Conservation (phyloP, 1,139 yeast species). For the Zygosaccharomyces sapae region DNA sequence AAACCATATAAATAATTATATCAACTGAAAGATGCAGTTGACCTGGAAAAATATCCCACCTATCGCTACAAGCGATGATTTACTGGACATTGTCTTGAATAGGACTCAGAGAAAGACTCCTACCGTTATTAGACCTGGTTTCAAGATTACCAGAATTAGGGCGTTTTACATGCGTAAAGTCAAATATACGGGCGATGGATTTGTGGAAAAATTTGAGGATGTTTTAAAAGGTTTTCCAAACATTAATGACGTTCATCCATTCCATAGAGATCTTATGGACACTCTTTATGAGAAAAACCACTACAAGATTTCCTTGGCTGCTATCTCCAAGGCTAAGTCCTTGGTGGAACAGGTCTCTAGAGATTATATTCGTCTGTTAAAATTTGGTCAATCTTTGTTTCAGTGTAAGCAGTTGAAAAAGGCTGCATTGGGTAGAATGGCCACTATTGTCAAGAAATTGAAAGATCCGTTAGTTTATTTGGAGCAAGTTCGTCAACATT, state of each 20-base stretch:
- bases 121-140: conserved; percentile 94
- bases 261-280: conserved; percentile 96
- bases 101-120: conserved; percentile 98
- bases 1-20: conserved; percentile 5
- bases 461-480: conserved; percentile 89
- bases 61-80: conserved; percentile 85
- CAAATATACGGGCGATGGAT: conserved; percentile 92
- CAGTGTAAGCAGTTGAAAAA: conserved; percentile 98
- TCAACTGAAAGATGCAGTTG: conserved; percentile 63
- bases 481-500: conserved; percentile 98
- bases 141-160: conserved; percentile 91
- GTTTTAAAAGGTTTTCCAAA: conserved; percentile 87
- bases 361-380: conserved; percentile 87
- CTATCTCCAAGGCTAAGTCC: conserved; percentile 88
- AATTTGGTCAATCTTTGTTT: conserved; percentile 94
- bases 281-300: conserved; percentile 96
- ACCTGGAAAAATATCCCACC: conserved; percentile 98
- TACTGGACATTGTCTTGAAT: conserved; percentile 93
- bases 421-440: conserved; percentile 99
- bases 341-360: conserved; percentile 93
- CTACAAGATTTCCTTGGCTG: conserved; percentile 94
- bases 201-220: conserved; percentile 84
- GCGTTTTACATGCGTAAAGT: conserved; percentile 99
- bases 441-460: conserved; percentile 89
- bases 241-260: conserved; percentile 95